Evolutionary conservation across 768 basidiomycete species (phyloP).

Genomic region (Boletus tomentosulus): DNA sequence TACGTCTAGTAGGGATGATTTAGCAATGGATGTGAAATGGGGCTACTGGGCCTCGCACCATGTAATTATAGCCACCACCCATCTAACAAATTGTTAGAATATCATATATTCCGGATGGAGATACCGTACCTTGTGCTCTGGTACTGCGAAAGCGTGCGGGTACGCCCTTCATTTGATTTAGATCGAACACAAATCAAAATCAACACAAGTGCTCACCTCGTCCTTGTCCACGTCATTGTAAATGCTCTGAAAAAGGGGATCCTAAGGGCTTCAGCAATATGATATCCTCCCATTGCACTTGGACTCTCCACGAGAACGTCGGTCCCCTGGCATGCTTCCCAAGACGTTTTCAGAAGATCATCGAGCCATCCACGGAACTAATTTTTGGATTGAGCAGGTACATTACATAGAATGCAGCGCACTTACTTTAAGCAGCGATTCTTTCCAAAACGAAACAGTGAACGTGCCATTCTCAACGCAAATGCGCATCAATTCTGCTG

Average conservation of each 20-base stretch:
- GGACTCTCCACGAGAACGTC: constrained; percentile 94
- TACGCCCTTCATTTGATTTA: constrained; percentile 59
- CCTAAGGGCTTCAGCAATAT: constrained; percentile 90
- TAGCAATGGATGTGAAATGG: constrained; percentile 1
- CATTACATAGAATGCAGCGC: neutral
- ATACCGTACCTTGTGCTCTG: constrained; percentile 75
- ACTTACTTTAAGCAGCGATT: constrained; percentile 79
- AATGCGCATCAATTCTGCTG: constrained; percentile 95
- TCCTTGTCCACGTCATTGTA: constrained; percentile 97
- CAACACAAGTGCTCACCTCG: constrained; percentile 45
- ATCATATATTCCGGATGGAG: neutral
- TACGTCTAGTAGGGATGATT: constrained; percentile 55
- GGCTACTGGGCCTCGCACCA: constrained; percentile 52
- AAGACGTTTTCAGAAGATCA: constrained; percentile 89
- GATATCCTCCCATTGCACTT: constrained; percentile 95
- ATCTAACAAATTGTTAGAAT: constrained; percentile 48
- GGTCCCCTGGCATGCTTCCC: constrained; percentile 94
- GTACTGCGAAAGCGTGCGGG: constrained; percentile 97
- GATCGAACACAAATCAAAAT: neutral
- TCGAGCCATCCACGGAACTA: constrained; percentile 98
- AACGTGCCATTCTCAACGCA: constrained; percentile 99
- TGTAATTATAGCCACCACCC: constrained; percentile 98
- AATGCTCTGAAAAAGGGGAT: constrained; percentile 96
- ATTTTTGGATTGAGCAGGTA: constrained; percentile 4
- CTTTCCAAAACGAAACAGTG: constrained; percentile 91